A percentile compares a stretch with the other conserved stretches of the same genome.
These are phyloP conservation scores for Mortierella sp. DNA, from an alignment of 371 early-diverging fungal genomes.

Conservation along the genomic window DNA sequence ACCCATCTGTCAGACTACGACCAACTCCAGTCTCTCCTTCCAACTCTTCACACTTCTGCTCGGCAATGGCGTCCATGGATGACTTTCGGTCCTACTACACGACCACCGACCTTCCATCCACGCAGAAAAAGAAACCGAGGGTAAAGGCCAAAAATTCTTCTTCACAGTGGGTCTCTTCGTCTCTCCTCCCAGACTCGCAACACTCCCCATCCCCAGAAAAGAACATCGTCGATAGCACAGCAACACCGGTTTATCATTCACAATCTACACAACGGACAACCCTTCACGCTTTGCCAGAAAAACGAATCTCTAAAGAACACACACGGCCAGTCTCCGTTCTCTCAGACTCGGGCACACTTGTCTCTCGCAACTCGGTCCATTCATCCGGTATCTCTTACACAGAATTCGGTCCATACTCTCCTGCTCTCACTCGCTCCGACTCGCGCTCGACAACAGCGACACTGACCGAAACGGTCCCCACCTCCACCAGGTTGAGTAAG, in stretches of 20 bases:
- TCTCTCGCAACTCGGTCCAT: slow-evolving; percentile 4
- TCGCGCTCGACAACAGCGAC: no score
- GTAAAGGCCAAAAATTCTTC: background rate
- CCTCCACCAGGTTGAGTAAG: no score
- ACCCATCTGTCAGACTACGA: no score
- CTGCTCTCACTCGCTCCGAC: background rate
- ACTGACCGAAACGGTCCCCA: no score
- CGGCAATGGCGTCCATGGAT: background rate
- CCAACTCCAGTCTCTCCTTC: background rate
- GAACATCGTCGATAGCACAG: background rate
- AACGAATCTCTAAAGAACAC: no score
- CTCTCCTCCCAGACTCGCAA: background rate
- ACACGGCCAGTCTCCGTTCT: slow-evolving; percentile 10
- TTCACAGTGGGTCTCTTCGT: background rate
- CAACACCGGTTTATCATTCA: background rate
- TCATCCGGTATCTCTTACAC: background rate
- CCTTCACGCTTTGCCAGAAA: background rate
- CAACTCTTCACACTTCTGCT: background rate
- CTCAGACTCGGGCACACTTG: slow-evolving; percentile 21
- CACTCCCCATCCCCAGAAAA: background rate
- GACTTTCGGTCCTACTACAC: no score
- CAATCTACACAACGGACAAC: background rate
- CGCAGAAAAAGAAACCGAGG: no score
- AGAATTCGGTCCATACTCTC: slow-evolving; percentile 1
- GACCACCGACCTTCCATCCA: no score